Evolutionary conservation across 768 basidiomycete genomes (phyloP), one percentile per base, ranked within the genome.

Genomic region (Mycena crocata): DNA sequence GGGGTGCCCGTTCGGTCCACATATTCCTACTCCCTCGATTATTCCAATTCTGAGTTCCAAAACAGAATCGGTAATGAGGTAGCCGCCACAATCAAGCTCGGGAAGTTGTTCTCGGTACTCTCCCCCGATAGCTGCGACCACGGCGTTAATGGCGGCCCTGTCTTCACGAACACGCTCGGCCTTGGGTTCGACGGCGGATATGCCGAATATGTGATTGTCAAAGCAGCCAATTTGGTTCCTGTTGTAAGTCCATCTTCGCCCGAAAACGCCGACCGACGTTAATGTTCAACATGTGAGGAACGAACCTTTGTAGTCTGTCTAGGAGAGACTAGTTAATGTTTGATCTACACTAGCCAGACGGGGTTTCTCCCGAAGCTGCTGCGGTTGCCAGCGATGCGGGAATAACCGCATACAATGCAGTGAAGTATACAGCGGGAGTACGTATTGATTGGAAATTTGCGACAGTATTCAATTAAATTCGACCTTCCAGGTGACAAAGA

Each of bases 351-450:
- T 24, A 71, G 70, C 67, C 70, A 0, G 48, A 39, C 3, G 64
- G 59, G 4, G 54, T 71, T 3, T 55, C 63, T 6, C 35, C 49
- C 3, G 66, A 64, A n/a, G 59, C 14, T 8, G 70, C 70, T 30
- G 62, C 70, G 1, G 57, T 71, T 8, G 62, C 70, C 6, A 48
- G 52, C n/a, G 70, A 71, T 45, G 67, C 70, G 2, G 70, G 55
- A 13, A 31, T 57, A 4, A 71, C 63, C 4, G 42, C 70, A 10
- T 68, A 52, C n/a, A n/a, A 68, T 17, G 63, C 67, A 28, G 70
- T 71, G 9, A 50, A 58, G 28, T 24, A 57, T 30, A 57, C 51
- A 2, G 67, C 67, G 0, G 58, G 60, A 15, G 67, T 66, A 35
- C n/a, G 34, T 62, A 8, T 3, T n/a, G 3, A 8, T 44, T 23